Evolutionary conservation across 768 basidiomycete genomes (phyloP), one percentile per base, ranked within the genome.

Genomic region (Cyathus striatus): DNA sequence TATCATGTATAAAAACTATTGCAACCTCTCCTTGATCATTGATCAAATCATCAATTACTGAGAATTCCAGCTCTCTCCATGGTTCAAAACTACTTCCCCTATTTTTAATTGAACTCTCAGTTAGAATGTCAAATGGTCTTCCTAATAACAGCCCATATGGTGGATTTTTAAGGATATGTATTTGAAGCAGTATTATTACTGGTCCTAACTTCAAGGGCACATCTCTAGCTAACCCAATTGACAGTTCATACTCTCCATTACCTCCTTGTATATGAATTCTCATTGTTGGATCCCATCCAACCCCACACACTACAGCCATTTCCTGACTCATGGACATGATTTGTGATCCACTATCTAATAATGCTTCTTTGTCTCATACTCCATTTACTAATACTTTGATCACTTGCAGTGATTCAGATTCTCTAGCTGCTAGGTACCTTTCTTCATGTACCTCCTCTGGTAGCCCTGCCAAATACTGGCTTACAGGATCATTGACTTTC

Each of bases 61-160:
- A n/a, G n/a, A n/a, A n/a, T n/a, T n/a, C n/a, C n/a, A n/a, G n/a
- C n/a, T n/a, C n/a, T n/a, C n/a, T n/a, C n/a, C n/a, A n/a, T n/a
- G n/a, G n/a, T n/a, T n/a, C n/a, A 1, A 41, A 41, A 4, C 52
- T 57, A 38, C 53, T 43, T 4, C 23, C 34, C 4, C 41, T 40
- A 37, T 57, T 59, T 1, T 44, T 45, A 1, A 54, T 39, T 4
- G 40, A 40, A 32, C 49, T 57, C 14, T 40, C 12, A 1, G 59
- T 60, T 1, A 62, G 25, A 2, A 54, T 50, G 42, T 61, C 56
- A 41, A 63, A 62, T 2, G 63, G 61, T 23, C 60, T 39, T 6
- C 62, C 62, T 1, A 65, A 38, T 4, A 64, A 26, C 1, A 64
- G 52, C 10, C 49, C 47, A 38, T 64, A 64, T 0, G 61, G 51